Evolutionary conservation across 2,329 filamentous ascomycete genomes (phyloP).

Genomic region (Cladorrhinum sp.): DNA sequence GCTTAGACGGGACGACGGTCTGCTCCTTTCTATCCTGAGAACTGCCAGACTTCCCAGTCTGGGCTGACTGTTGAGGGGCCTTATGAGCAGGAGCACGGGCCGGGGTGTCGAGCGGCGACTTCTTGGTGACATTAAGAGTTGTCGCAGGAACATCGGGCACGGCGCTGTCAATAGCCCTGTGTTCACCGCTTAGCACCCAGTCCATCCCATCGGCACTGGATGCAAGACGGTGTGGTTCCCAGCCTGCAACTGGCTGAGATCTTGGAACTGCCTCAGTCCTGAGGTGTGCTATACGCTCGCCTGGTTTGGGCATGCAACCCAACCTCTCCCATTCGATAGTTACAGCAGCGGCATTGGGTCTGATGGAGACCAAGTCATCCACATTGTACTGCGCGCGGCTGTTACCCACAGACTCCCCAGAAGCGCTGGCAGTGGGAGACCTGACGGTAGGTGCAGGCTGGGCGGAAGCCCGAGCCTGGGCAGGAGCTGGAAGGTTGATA

Average conservation of each 20-base stretch:
- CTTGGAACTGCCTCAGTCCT: background rate
- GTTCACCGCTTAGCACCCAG: background rate
- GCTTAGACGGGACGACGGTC: background rate
- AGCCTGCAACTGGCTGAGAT: background rate
- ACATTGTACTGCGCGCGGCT: slow-evolving; percentile 8
- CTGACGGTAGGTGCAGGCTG: background rate
- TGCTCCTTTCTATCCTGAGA: background rate
- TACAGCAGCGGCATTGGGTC: background rate
- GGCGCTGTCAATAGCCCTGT: background rate
- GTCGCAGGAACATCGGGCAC: background rate
- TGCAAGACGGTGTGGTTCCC: background rate
- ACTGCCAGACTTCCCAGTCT: background rate
- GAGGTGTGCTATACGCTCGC: background rate
- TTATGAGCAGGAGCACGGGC: background rate
- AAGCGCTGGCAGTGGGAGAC: background rate
- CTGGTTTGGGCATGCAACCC: background rate
- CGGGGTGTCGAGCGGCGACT: background rate
- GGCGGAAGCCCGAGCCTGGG: background rate
- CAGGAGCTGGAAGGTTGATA: background rate
- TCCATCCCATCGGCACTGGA: background rate
- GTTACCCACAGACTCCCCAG: background rate
- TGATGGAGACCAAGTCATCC: slow-evolving; percentile 11
- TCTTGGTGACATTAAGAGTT: background rate
- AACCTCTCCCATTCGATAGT: background rate
- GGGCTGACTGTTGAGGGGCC: background rate